Evolutionary conservation across 306 rosid species (phyloP).

Genomic region (Styphnolobium japonicum): DNA sequence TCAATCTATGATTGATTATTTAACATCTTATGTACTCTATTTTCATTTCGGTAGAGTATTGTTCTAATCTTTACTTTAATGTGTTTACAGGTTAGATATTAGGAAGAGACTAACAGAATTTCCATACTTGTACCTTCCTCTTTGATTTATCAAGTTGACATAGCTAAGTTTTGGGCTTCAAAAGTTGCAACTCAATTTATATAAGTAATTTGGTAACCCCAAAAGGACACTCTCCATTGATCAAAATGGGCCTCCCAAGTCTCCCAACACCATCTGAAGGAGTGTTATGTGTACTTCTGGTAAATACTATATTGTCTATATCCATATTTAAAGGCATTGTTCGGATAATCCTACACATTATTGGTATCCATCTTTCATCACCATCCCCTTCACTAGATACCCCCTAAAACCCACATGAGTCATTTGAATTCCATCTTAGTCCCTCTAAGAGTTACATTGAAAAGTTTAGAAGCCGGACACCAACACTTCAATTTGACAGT

Average conservation of each 20-base stretch:
- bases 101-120: constrained; percentile 20
- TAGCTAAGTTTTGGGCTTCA: constrained; percentile 22
- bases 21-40: background rate
- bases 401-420: constrained; percentile 41
- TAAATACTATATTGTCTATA: constrained; percentile 72
- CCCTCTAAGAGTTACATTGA: constrained; percentile 54
- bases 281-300: constrained; percentile 61
- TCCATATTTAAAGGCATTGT: constrained; percentile 78
- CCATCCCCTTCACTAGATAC: constrained; percentile 43
- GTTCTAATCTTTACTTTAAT: constrained; percentile 29
- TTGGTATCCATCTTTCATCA: constrained; percentile 65
- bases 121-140: background rate
- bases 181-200: background rate
- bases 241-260: constrained; percentile 85
- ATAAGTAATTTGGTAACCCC: background rate
- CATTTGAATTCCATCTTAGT: constrained; percentile 37
- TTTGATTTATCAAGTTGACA: constrained; percentile 5
- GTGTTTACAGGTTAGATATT: constrained; percentile 37
- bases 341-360: constrained; percentile 61
- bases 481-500: constrained; percentile 49
- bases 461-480: constrained; percentile 57
- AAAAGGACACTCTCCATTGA: constrained; percentile 1
- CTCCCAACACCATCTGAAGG: constrained; percentile 97
- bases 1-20: constrained; percentile 18
- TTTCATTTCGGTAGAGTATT: background rate